A percentile compares a stretch with the other conserved stretches of the same genome.
Conservation (phyloP, 2,329 filamentous ascomycete species). For the Phialocephala sp. region DNA sequence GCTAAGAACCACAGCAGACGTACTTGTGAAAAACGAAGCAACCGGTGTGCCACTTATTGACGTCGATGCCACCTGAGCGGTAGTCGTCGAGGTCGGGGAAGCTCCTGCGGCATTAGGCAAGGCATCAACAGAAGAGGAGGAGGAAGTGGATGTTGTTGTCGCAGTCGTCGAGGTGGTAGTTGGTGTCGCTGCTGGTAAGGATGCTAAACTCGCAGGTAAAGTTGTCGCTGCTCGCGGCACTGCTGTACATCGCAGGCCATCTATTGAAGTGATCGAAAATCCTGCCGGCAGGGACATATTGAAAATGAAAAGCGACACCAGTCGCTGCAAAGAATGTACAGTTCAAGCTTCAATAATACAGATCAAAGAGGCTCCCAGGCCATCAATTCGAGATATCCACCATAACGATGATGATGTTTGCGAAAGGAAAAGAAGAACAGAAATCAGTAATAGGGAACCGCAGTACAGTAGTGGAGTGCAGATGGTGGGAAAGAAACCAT, state of each 20-base stretch:
- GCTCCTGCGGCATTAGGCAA: slow-evolving; percentile 10
- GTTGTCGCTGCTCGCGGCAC: slow-evolving; percentile 49
- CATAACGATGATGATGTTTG: slow-evolving; percentile 34
- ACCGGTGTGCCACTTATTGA: slow-evolving; percentile 27
- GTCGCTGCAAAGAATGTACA: slow-evolving; percentile 35
- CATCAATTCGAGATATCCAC: slow-evolving; percentile 35
- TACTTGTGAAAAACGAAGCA: slow-evolving; percentile 8
- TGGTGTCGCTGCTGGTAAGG: slow-evolving; percentile 20
- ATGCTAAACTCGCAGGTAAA: slow-evolving; percentile 27
- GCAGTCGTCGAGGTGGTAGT: slow-evolving; percentile 16
- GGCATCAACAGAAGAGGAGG: not conserved
- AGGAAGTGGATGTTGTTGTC: not conserved
- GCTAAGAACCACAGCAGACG: slow-evolving; percentile 27
- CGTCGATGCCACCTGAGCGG: slow-evolving; percentile 25
- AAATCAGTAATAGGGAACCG: slow-evolving; percentile 25
- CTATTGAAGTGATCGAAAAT: slow-evolving; percentile 55
- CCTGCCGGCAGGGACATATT: slow-evolving; percentile 55
- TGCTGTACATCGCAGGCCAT: slow-evolving; percentile 59
- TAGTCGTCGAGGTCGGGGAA: slow-evolving; percentile 21
- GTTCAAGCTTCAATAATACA: slow-evolving; percentile 35
- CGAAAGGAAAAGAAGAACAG: slow-evolving; percentile 28
- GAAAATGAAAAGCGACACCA: slow-evolving; percentile 36
- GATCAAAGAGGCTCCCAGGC: slow-evolving; percentile 35
- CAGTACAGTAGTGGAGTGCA: slow-evolving; percentile 10
- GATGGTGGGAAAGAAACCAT: slow-evolving; percentile 30